Evolutionary conservation across 768 basidiomycete species (phyloP).

Genomic region (Tricholoma flavovirens): DNA sequence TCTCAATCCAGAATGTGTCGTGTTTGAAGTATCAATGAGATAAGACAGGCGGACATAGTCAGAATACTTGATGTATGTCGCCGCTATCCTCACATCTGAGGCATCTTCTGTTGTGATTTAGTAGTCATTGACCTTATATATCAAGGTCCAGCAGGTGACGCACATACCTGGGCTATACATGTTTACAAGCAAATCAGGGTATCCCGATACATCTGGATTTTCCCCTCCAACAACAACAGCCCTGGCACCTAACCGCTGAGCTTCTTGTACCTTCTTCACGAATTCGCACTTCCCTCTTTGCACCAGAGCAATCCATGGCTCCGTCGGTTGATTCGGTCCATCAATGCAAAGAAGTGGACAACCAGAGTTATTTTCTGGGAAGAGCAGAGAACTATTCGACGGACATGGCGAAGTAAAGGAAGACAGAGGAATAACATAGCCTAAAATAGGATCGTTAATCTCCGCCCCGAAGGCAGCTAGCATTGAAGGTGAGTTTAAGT

Average conservation of each 20-base stretch:
- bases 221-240: slow-evolving; percentile 92
- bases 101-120: slow-evolving; percentile 57
- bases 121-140: slow-evolving; percentile 1
- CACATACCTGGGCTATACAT: slow-evolving; percentile 86
- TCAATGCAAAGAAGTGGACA: slow-evolving; percentile 64
- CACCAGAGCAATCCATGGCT: slow-evolving; percentile 87
- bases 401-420: slow-evolving; percentile 56
- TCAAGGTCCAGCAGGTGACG: neutral
- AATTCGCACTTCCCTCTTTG: slow-evolving; percentile 90
- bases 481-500: neutral
- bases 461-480: slow-evolving; percentile 72
- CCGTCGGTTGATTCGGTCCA: slow-evolving; percentile 54
- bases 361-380: slow-evolving; percentile 41
- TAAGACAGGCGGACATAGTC: slow-evolving; percentile 67
- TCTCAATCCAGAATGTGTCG: slow-evolving; percentile 69
- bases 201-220: slow-evolving; percentile 55
- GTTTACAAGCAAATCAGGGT: slow-evolving; percentile 74
- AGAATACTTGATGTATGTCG: slow-evolving; percentile 83
- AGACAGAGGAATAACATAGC: slow-evolving; percentile 66
- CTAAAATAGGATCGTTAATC: slow-evolving; percentile 59
- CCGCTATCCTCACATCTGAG: slow-evolving; percentile 75
- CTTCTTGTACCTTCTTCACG: slow-evolving; percentile 78
- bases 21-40: slow-evolving; percentile 71
- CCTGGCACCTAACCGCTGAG: slow-evolving; percentile 68
- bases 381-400: slow-evolving; percentile 19